Conservation (phyloP, 495 filamentous ascomycete genomes). For the Evernia prunastri region DNA sequence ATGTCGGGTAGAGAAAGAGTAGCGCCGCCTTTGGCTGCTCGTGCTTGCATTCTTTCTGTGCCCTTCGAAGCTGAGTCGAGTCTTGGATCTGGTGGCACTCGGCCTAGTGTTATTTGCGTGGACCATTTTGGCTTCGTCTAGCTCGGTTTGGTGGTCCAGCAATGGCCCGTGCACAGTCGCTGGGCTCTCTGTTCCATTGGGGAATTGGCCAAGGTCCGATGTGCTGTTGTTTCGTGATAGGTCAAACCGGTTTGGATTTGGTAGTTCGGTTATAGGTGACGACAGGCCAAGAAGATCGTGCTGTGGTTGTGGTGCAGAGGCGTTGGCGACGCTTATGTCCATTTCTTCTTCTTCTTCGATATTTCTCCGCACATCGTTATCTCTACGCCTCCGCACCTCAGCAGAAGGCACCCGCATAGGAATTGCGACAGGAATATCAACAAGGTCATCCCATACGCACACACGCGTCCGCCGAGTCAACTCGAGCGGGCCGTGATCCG, state of each 20-base stretch:
- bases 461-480: slow-evolving; percentile 83
- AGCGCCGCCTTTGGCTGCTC: slow-evolving; percentile 35
- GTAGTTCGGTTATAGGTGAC: slow-evolving; percentile 59
- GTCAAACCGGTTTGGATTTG: slow-evolving; percentile 81
- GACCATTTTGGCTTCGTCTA: slow-evolving; percentile 33
- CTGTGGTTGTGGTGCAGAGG: slow-evolving; percentile 48
- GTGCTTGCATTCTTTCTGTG: slow-evolving; percentile 20
- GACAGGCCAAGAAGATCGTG: slow-evolving; percentile 70
- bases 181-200: slow-evolving; percentile 36
- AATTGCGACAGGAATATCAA: slow-evolving; percentile 89
- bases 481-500: slow-evolving; percentile 89
- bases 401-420: slow-evolving; percentile 74
- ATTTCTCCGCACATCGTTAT: slow-evolving; percentile 34
- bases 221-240: slow-evolving; percentile 52
- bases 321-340: slow-evolving; percentile 75
- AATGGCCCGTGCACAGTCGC: slow-evolving; percentile 31
- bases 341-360: slow-evolving; percentile 75
- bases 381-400: slow-evolving; percentile 62
- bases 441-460: slow-evolving; percentile 96
- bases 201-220: slow-evolving; percentile 35
- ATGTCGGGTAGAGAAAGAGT: slow-evolving; percentile 36
- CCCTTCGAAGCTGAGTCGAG: slow-evolving; percentile 26
- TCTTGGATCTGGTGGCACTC: slow-evolving; percentile 28
- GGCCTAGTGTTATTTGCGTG: slow-evolving; percentile 28
- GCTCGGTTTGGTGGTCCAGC: slow-evolving; percentile 30